Evolutionary conservation across 257 asterid species (phyloP).

Genomic region (Scutellaria galericulata): DNA sequence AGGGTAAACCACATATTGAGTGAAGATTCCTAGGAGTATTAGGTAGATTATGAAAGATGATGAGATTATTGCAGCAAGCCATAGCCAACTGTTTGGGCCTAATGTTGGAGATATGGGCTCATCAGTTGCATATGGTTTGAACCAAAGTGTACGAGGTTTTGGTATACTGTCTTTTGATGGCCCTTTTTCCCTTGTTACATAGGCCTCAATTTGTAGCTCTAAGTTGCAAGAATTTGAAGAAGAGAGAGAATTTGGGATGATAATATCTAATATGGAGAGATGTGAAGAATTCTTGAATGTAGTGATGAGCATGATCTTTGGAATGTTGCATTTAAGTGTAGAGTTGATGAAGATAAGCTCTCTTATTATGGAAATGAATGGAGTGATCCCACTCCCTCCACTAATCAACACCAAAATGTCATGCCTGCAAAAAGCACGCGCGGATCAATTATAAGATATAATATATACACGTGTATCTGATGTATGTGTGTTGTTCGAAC

Average conservation of each 20-base stretch:
- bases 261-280: conserved; percentile 76
- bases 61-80: conserved; percentile 88
- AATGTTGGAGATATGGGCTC: conserved; percentile 65
- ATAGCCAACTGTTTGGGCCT: conserved; percentile 87
- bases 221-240: conserved; percentile 49
- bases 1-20: conserved; percentile 78
- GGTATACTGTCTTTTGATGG: conserved; percentile 46
- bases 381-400: conserved; percentile 99
- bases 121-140: conserved; percentile 68
- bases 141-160: conserved; percentile 49
- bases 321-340: conserved; percentile 53
- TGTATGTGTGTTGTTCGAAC: conserved; percentile 35
- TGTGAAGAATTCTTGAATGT: conserved; percentile 75
- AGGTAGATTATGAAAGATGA: conserved; percentile 75
- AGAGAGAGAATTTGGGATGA: conserved; percentile 58
- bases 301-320: conserved; percentile 61
- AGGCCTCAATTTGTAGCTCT: conserved; percentile 80
- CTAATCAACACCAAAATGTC: conserved; percentile 85
- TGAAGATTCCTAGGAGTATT: conserved; percentile 61
- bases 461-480: neutral
- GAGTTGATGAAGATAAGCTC: conserved; percentile 65
- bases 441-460: too few species aligned
- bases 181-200: conserved; percentile 69
- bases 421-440: conserved; percentile 53
- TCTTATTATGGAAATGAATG: conserved; percentile 79